phyloP scores from a whole-genome alignment of 1,284 basidiomycete genomes.

The Dichomitus squalens region DNA sequence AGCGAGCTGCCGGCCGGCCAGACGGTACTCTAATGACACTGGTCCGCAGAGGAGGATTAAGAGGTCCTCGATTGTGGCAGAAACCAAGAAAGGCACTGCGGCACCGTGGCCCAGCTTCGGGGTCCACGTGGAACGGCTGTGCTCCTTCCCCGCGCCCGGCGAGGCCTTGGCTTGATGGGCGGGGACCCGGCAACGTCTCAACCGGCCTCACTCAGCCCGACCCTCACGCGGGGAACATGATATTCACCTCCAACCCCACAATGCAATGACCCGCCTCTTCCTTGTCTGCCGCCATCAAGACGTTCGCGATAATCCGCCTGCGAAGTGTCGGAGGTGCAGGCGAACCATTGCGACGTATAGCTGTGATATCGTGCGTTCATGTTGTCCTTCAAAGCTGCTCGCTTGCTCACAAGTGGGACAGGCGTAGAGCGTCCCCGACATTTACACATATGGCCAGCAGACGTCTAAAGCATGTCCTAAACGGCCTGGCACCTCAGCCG shows the following conservation, averaged over 20 bases:
- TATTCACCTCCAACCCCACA: background rate
- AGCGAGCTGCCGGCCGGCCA: background rate
- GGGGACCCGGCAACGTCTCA: background rate
- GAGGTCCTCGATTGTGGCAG: no score
- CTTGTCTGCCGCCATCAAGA: background rate
- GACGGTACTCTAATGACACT: background rate
- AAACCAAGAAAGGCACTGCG: background rate
- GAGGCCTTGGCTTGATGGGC: no score
- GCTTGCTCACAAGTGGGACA: background rate
- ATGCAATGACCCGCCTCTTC: background rate
- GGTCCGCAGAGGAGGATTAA: background rate
- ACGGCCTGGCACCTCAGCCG: constrained; percentile 42
- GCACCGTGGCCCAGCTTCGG: no score
- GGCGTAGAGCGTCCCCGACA: background rate
- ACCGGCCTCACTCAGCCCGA: constrained; percentile 7
- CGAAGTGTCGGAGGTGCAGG: background rate
- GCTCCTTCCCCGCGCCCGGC: background rate
- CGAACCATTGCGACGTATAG: background rate
- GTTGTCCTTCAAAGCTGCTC: background rate
- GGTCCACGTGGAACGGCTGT: background rate
- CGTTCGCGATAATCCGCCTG: background rate
- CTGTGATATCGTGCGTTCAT: background rate
- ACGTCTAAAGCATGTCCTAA: constrained; percentile 50
- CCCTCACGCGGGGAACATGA: constrained; percentile 1
- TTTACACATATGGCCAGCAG: constrained; percentile 33